Evolutionary conservation across 495 filamentous ascomycete genomes (phyloP), one percentile per base, ranked within the genome.

Genomic region (Tuber calosporum): DNA sequence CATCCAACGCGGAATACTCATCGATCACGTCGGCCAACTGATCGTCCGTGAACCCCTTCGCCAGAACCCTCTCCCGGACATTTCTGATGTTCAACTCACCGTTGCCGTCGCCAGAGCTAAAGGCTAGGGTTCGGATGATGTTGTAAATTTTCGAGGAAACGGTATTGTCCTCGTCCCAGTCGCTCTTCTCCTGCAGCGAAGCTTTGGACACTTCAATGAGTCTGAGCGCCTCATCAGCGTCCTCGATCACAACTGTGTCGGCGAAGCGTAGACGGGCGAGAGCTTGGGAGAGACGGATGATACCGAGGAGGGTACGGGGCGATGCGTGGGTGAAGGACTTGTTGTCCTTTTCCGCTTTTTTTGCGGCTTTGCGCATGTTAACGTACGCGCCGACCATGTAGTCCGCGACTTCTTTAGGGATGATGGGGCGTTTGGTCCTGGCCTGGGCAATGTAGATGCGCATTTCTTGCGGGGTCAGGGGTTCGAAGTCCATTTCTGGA

Each of bases 341-440:
- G 83, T 93, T 92, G 78, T 87, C 88, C 79, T 88, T 90, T 84
- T 98, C 96, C 69, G 96, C 93, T 69, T 90, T 87, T 83, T 94
- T 93, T 78, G 96, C 92, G 77, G 91, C 87, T 79, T 93, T 90
- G 53, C 95, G 90, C 87, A 98, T 90, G 34, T 91, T 88, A 40
- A 98, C 96, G 83, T 99, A 99, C 2, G 94, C 94, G 75, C 93
- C 93, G 36, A 96, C 92, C 85, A 97, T 91, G 86, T 98, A 99
- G 79, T 99, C 95, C 3, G 91, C 92, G 11, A 98, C 90, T 34
- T 86, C 84, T 78, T 90, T 89, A 2, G 93, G 92, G 15, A 99
- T 92, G 2, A 89, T 87, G 7, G 95, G 95, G 4, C 94, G 90
- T 86, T 88, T 97, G 48, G 89, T 90, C 34, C 96, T 91, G 0